phyloP scores from a whole-genome alignment of 768 basidiomycete genomes.

The Sporobolomyces pararoseus region DNA sequence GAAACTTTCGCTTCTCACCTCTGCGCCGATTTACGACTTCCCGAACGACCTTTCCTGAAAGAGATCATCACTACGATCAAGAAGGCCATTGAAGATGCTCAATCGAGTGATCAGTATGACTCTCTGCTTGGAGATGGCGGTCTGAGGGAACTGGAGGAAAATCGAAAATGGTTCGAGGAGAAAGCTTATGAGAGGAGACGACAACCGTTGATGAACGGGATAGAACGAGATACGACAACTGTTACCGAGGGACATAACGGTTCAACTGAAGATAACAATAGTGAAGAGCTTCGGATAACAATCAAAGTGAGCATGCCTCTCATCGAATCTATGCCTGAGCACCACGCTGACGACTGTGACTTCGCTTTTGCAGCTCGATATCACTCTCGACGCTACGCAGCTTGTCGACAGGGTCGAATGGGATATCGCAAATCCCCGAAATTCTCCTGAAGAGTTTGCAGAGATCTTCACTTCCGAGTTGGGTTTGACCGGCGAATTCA shows the following conservation, averaged over 20 bases:
- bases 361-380: conserved; percentile 67
- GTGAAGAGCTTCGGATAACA: conserved; percentile 82
- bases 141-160: conserved; percentile 41
- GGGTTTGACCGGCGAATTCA: conserved; percentile 87
- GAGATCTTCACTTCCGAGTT: conserved; percentile 79
- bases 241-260: conserved; percentile 57
- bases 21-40: conserved; percentile 82
- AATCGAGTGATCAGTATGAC: conserved; percentile 45
- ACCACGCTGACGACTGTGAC: no score
- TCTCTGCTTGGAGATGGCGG: conserved; percentile 29
- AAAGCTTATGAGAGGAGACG: conserved; percentile 51
- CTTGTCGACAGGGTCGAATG: conserved; percentile 97
- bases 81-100: conserved; percentile 62
- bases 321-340: no score
- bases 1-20: conserved; percentile 84
- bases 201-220: background rate
- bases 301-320: conserved; percentile 67
- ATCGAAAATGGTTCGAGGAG: conserved; percentile 35
- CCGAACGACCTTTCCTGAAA: conserved; percentile 68
- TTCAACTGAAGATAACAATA: conserved; percentile 55
- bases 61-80: conserved; percentile 61
- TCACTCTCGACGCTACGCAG: conserved; percentile 86
- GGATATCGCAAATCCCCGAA: conserved; percentile 76
- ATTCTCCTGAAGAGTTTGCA: conserved; percentile 89
- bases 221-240: background rate